Evolutionary conservation across 495 filamentous ascomycete species (phyloP).

Genomic region (Aspergillus baeticus): DNA sequence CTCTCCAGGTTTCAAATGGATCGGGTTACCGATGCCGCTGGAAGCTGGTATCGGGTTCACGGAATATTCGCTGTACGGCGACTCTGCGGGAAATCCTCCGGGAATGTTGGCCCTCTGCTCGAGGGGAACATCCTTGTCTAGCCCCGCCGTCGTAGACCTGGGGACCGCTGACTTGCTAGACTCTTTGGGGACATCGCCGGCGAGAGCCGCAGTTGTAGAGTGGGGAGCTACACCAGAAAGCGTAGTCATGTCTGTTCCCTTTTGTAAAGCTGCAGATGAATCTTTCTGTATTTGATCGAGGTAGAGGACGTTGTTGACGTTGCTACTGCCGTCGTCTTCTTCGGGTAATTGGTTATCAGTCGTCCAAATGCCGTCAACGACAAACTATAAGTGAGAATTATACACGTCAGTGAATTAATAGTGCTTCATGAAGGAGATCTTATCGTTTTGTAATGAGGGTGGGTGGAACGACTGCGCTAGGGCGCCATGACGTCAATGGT

Average conservation of each 20-base stretch:
- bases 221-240: constrained; percentile 70
- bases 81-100: constrained; percentile 37
- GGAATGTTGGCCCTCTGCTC: constrained; percentile 59
- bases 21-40: constrained; percentile 73
- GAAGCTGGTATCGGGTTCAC: constrained; percentile 74
- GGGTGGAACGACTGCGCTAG: background rate
- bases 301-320: constrained; percentile 85
- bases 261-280: constrained; percentile 32
- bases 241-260: constrained; percentile 33
- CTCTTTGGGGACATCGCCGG: constrained; percentile 66
- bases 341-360: constrained; percentile 74
- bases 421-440: constrained; percentile 14
- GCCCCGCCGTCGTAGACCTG: constrained; percentile 61
- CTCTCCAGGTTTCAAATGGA: constrained; percentile 74
- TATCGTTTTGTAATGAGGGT: constrained; percentile 21
- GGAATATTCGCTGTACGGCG: constrained; percentile 50
- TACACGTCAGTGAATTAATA: constrained; percentile 16
- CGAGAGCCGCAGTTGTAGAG: constrained; percentile 73
- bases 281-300: constrained; percentile 63
- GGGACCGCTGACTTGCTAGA: constrained; percentile 46
- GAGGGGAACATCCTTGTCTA: constrained; percentile 63
- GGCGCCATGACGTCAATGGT: constrained; percentile 36
- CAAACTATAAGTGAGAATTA: constrained; percentile 60
- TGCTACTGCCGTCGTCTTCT: constrained; percentile 73
- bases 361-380: constrained; percentile 86